A percentile compares a stretch with the other conserved stretches of the same genome.
These are phyloP conservation scores for Sclerotinia spermophila DNA, from an alignment of 2,329 filamentous ascomycete species.

Conservation along the genomic window DNA sequence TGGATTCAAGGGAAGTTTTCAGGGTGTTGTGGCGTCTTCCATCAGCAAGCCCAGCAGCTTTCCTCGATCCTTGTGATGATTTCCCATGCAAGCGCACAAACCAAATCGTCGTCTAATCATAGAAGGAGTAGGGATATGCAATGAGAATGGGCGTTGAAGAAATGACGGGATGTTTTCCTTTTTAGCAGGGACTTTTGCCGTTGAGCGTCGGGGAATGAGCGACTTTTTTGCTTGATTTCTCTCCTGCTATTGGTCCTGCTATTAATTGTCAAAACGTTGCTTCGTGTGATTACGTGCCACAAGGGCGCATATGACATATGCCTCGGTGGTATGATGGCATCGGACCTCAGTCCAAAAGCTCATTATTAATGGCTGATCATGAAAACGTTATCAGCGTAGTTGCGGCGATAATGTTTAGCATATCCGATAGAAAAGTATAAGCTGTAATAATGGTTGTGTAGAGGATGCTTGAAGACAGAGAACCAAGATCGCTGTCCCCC, in stretches of 20 bases:
- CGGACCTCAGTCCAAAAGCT: slow-evolving; percentile 11
- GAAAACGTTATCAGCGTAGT: slow-evolving; percentile 3
- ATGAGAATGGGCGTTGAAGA: slow-evolving; percentile 10
- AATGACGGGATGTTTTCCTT: slow-evolving; percentile 11
- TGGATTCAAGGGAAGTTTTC: not conserved
- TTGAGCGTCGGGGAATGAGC: slow-evolving; percentile 19
- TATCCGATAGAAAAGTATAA: not conserved
- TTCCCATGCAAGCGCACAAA: slow-evolving; percentile 22
- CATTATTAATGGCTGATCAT: not conserved
- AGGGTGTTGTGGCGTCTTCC: slow-evolving; percentile 22
- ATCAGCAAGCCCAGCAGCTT: slow-evolving; percentile 2
- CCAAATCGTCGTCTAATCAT: slow-evolving; percentile 13
- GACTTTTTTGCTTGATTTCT: slow-evolving; percentile 12
- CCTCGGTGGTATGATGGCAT: slow-evolving; percentile 16
- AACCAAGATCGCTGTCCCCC: slow-evolving; percentile 28
- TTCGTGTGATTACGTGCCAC: slow-evolving; percentile 21
- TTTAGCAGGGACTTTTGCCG: slow-evolving; percentile 23
- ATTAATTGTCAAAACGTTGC: slow-evolving; percentile 14
- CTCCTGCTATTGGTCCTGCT: slow-evolving; percentile 18
- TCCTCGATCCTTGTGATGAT: slow-evolving; percentile 21
- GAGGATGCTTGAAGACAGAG: slow-evolving; percentile 11
- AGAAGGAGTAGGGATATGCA: slow-evolving; percentile 1
- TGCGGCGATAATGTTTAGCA: slow-evolving; percentile 1
- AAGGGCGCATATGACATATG: slow-evolving; percentile 17
- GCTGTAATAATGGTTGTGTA: slow-evolving; percentile 1